Percentiles rank a stretch among this genome's conserved stretches.
phyloP scores from a whole-genome alignment of 305 asterid species.

The Salvia sclarea region DNA sequence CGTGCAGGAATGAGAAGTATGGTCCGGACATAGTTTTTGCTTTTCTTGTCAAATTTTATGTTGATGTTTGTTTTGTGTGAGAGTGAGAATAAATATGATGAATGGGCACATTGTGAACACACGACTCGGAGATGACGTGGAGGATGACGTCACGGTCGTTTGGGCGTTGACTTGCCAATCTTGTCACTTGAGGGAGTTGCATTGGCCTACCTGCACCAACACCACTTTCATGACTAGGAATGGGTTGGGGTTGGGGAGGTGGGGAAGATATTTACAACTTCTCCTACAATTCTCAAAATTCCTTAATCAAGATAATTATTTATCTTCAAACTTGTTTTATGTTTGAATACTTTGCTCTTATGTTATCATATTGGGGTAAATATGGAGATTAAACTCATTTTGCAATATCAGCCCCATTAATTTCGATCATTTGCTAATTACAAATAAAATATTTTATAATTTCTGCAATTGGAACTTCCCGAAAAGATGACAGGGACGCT shows the following conservation, averaged over 20 bases:
- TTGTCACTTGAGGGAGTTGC: slow-evolving; percentile 2
- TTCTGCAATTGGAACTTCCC: too few species aligned
- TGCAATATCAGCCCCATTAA: too few species aligned
- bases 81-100: background rate
- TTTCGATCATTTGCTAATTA: too few species aligned
- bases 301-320: background rate
- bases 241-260: background rate
- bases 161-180: slow-evolving; percentile 58
- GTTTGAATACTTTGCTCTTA: too few species aligned
- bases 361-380: too few species aligned
- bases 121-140: slow-evolving; percentile 48
- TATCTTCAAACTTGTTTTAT: too few species aligned
- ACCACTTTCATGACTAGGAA: background rate
- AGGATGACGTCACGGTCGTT: slow-evolving; percentile 44
- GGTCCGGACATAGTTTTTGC: slow-evolving; percentile 47
- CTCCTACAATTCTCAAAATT: background rate
- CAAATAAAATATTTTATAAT: too few species aligned
- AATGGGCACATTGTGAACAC: background rate
- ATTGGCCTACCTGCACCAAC: slow-evolving; percentile 36
- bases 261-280: slow-evolving; percentile 17
- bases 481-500: too few species aligned
- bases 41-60: too few species aligned
- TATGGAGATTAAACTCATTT: too few species aligned
- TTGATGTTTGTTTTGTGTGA: background rate
- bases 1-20: slow-evolving; percentile 25